These are phyloP conservation scores for Phytophthora nicotianae DNA, from an alignment of 352 stramenopile genomes.

Conservation along the genomic window DNA sequence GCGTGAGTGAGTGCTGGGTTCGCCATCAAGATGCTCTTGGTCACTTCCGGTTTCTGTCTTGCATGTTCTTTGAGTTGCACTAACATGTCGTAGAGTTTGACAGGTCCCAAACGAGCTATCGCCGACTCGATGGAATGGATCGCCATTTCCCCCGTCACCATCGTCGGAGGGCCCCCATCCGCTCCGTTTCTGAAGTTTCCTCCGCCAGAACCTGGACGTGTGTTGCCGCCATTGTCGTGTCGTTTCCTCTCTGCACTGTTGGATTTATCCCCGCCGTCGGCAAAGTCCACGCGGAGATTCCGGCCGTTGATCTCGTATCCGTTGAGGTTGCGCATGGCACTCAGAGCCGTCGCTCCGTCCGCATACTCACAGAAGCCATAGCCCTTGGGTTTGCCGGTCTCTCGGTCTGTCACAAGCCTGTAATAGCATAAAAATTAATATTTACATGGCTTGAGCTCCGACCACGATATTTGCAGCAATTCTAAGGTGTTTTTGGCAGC, in stretches of 20 bases:
- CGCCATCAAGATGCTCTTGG: conserved; percentile 73
- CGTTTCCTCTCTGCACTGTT: conserved; percentile 37
- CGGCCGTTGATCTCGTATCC: conserved; percentile 85
- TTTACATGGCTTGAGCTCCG: too few species aligned
- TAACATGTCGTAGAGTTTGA: conserved; percentile 89
- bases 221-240: conserved; percentile 30
- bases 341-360: conserved; percentile 81
- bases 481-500: neutral
- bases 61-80: conserved; percentile 80
- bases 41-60: conserved; percentile 74
- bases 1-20: conserved; percentile 85
- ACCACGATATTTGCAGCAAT: neutral
- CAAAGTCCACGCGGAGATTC: conserved; percentile 87
- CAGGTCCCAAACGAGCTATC: conserved; percentile 64
- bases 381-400: conserved; percentile 85
- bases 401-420: conserved; percentile 83
- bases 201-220: conserved; percentile 25
- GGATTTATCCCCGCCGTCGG: conserved; percentile 70
- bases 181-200: conserved; percentile 34
- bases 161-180: conserved; percentile 31
- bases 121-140: conserved; percentile 83
- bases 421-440: neutral
- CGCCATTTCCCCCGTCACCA: conserved; percentile 75
- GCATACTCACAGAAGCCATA: conserved; percentile 90
- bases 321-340: conserved; percentile 88